These are phyloP conservation scores for Talaromyces liani DNA, from an alignment of 495 filamentous ascomycete genomes.

Conservation along the genomic window DNA sequence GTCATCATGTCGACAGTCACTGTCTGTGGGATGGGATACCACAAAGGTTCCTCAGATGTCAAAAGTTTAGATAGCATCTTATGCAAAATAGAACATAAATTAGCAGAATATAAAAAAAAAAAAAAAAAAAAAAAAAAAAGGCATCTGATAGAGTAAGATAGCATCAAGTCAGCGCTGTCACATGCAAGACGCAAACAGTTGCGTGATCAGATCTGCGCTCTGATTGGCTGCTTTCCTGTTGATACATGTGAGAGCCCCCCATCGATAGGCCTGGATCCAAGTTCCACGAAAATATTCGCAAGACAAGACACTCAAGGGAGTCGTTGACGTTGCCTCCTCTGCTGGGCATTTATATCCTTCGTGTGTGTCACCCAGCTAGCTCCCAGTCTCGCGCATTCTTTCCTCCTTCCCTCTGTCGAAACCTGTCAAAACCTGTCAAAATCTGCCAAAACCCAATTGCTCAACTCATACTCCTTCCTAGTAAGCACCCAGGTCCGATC, in stretches of 20 bases:
- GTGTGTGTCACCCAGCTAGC: neutral
- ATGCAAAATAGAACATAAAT: neutral
- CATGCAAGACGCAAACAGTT: neutral
- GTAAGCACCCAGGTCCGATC: too few species aligned
- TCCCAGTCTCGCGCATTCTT: neutral
- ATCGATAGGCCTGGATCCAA: neutral
- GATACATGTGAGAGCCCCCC: neutral
- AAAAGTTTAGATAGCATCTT: neutral
- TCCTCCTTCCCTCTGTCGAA: neutral
- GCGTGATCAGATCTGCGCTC: neutral
- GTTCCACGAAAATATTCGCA: neutral
- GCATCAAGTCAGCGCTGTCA: neutral
- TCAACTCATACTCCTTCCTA: too few species aligned
- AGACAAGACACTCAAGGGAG: neutral
- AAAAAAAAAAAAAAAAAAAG: too few species aligned
- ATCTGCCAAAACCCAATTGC: neutral
- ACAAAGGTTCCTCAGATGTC: too few species aligned
- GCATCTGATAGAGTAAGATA: too few species aligned
- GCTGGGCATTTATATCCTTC: neutral
- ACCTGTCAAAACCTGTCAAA: neutral
- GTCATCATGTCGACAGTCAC: neutral
- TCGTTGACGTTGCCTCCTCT: neutral
- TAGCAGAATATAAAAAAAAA: too few species aligned
- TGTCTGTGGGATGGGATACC: too few species aligned
- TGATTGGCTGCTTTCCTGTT: neutral